Conservation (phyloP, 129 eudicot genomes). For the Gnaphalium uliginosum region DNA sequence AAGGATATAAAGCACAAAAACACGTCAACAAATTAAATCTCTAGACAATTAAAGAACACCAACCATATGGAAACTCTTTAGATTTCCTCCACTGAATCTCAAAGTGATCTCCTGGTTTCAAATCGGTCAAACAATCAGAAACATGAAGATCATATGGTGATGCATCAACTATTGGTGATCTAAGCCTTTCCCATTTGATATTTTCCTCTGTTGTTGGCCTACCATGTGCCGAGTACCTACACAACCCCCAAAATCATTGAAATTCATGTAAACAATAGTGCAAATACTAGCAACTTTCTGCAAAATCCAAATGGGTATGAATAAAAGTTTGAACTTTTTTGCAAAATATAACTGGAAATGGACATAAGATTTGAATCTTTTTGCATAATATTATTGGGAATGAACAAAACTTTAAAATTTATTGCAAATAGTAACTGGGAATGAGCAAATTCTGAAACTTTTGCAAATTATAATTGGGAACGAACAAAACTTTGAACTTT, state of each 20-base stretch:
- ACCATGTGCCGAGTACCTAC: constrained; percentile 39
- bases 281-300: neutral
- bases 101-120: constrained; percentile 77
- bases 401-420: neutral
- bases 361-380: neutral
- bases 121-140: constrained; percentile 59
- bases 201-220: constrained; percentile 71
- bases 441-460: constrained; percentile 10
- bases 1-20: neutral
- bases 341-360: neutral
- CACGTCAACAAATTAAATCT: constrained; percentile 9
- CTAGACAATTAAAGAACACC: constrained; percentile 16
- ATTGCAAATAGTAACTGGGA: neutral
- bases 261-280: neutral
- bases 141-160: constrained; percentile 58
- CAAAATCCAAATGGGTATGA: neutral
- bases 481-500: neutral
- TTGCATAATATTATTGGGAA: neutral
- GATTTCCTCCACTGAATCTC: constrained; percentile 93
- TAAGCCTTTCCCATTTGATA: constrained; percentile 73
- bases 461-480: neutral
- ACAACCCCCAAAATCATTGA: neutral
- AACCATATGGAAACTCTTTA: constrained; percentile 73
- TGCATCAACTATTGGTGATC: constrained; percentile 69
- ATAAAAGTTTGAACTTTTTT: neutral